phyloP scores from a whole-genome alignment of 208 protist species.

The Trypanosoma congolense region DNA sequence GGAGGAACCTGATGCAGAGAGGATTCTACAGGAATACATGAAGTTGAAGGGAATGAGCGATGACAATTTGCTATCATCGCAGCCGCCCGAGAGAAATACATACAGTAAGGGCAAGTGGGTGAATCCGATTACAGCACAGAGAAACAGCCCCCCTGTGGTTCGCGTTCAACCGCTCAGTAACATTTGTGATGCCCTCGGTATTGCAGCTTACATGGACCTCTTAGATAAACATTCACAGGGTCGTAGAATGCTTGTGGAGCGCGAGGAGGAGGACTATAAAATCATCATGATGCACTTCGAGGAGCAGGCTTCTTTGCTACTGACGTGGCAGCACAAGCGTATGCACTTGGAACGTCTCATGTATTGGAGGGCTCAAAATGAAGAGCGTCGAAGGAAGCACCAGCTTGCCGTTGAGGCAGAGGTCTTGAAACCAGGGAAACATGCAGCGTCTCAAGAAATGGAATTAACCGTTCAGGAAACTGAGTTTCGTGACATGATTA shows the following conservation, averaged over 20 bases:
- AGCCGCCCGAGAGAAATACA: no score
- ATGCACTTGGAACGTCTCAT: constrained; percentile 76
- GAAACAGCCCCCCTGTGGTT: neutral
- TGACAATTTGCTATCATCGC: no score
- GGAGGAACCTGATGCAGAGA: constrained; percentile 33
- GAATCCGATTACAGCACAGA: no score
- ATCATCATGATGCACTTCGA: constrained; percentile 29
- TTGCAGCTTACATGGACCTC: constrained; percentile 51
- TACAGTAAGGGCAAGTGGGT: no score
- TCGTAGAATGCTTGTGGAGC: constrained; percentile 28
- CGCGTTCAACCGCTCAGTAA: constrained; percentile 2
- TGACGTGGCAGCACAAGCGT: constrained; percentile 52
- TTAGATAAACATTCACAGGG: constrained; percentile 45
- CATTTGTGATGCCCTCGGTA: constrained; percentile 52
- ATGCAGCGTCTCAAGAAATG: neutral
- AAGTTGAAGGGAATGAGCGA: constrained; percentile 22
- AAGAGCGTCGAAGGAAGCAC: constrained; percentile 29
- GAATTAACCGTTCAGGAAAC: constrained; percentile 7
- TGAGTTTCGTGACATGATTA: constrained; percentile 3
- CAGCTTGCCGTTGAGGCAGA: constrained; percentile 11
- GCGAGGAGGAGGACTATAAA: constrained; percentile 31
- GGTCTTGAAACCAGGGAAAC: neutral
- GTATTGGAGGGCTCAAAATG: constrained; percentile 62
- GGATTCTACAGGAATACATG: constrained; percentile 51
- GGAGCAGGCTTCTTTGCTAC: constrained; percentile 40